Percentiles rank a stretch among this genome's conserved stretches.
Conservation (phyloP, 2,329 filamentous ascomycete species). For the Anisogramma anomala region DNA sequence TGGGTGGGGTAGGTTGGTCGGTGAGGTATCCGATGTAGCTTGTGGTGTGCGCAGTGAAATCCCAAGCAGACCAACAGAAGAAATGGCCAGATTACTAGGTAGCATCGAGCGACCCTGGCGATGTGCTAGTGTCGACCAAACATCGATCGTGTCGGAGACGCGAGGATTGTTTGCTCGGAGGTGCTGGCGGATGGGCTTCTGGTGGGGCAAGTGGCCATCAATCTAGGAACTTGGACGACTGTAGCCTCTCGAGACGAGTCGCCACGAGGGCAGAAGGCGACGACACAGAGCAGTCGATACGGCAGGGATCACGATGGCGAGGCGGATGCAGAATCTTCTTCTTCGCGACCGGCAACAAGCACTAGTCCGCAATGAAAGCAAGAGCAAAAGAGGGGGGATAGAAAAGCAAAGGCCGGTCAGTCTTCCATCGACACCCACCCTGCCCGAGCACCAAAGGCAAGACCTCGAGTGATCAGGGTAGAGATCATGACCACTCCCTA, state of each 20-base stretch:
- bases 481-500: conserved; percentile 95
- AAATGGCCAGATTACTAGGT: no score
- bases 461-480: conserved; percentile 51
- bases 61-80: not conserved
- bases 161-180: no score
- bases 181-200: no score
- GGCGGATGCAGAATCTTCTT: conserved; percentile 4
- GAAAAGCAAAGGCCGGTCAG: conserved; percentile 62
- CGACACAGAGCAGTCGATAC: not conserved
- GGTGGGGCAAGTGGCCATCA: no score
- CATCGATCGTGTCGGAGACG: no score
- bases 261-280: no score
- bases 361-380: conserved; percentile 11
- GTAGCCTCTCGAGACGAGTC: no score
- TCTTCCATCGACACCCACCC: conserved; percentile 81
- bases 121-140: no score
- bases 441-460: conserved; percentile 63
- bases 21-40: not conserved
- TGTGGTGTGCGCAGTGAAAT: no score
- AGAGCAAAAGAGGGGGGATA: no score
- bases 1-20: not conserved
- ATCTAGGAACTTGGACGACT: no score
- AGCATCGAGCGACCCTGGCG: no score
- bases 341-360: conserved; percentile 11
- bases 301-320: not conserved